Conservation (phyloP, 2,329 filamentous ascomycete species). For the Westerdykella aurantiaca region DNA sequence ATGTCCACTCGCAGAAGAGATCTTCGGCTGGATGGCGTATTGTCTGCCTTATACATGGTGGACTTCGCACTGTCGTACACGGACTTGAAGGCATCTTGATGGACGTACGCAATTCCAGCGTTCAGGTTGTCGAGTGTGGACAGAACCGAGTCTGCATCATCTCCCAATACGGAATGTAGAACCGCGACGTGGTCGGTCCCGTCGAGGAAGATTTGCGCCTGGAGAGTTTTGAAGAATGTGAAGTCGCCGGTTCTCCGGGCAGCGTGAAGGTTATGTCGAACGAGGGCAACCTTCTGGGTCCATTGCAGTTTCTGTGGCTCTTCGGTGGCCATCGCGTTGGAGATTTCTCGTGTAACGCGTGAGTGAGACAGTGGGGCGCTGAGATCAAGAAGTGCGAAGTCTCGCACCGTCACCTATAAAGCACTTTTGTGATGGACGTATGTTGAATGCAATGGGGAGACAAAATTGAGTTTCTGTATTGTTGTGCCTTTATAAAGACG, state of each 20-base stretch:
- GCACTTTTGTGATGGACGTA: too few species aligned
- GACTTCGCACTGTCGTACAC: slow-evolving; percentile 42
- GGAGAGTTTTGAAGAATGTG: slow-evolving; percentile 44
- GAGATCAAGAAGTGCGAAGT: neutral
- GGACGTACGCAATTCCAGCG: slow-evolving; percentile 41
- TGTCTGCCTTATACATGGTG: slow-evolving; percentile 28
- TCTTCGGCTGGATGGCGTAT: slow-evolving; percentile 20
- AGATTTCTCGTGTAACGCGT: slow-evolving; percentile 1
- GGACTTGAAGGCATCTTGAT: slow-evolving; percentile 44
- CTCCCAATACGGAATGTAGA: slow-evolving; percentile 36
- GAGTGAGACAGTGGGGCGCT: neutral
- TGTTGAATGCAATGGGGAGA: too few species aligned
- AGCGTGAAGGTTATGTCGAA: slow-evolving; percentile 42
- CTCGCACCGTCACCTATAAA: too few species aligned
- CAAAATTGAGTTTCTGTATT: too few species aligned
- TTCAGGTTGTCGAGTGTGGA: slow-evolving; percentile 45
- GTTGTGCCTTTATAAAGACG: too few species aligned
- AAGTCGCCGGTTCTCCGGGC: slow-evolving; percentile 43
- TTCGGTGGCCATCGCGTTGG: slow-evolving; percentile 15
- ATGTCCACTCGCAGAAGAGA: slow-evolving; percentile 42
- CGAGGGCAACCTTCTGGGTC: slow-evolving; percentile 42
- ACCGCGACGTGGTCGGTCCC: slow-evolving; percentile 44
- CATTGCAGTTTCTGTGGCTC: slow-evolving; percentile 38
- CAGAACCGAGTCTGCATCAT: slow-evolving; percentile 41
- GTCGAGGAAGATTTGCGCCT: slow-evolving; percentile 41